Evolutionary conservation across 148 eudicot genomes (phyloP), one percentile per base, ranked within the genome.

Genomic region (Tetragonia tetragonoides): DNA sequence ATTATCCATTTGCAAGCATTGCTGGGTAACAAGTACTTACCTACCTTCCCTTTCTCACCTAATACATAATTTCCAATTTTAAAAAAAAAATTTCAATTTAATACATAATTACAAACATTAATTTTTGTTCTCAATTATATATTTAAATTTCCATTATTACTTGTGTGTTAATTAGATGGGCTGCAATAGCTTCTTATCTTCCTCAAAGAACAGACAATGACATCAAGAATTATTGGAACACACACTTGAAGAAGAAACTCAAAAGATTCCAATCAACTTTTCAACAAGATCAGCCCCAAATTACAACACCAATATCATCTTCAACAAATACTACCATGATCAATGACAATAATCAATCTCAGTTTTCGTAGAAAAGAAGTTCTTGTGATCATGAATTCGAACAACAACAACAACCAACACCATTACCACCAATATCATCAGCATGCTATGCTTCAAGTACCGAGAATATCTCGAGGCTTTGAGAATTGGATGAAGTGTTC

Each of bases 141-240:
- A 28, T 28, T 28, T 4, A 51, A 15, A 4, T 56, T 61, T 5
- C 21, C 12, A 12, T n/a, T 59, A 60, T 6, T n/a, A 5, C 18
- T 28, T 34, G 18, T 23, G 4, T 66, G 65, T 74, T 41, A 59
- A 18, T 62, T 85, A 93, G 98, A 83, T 93, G 98, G 98, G 98
- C 98, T 47, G 97, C 98, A 34, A 93, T 93, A 77, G 98, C 98
- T 41, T 90, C 98, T 2, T 93, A 93, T 81, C 93, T 93, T 28
- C 98, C 98, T 38, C 97, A 91, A 69, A 90, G 98, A 80, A 93
- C 98, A 46, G 98, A 93, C 34, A 93, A 93, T 60, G 98, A 93
- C 80, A 93, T 93, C 70, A 93, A 93, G 77, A 93, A 93, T 77
- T 91, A 91, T 56, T 93, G 98, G 98, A 93, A 93, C 82, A 93